These are phyloP conservation scores for Cystobasidium onofrii DNA, from an alignment of 768 basidiomycete species.

Conservation along the genomic window DNA sequence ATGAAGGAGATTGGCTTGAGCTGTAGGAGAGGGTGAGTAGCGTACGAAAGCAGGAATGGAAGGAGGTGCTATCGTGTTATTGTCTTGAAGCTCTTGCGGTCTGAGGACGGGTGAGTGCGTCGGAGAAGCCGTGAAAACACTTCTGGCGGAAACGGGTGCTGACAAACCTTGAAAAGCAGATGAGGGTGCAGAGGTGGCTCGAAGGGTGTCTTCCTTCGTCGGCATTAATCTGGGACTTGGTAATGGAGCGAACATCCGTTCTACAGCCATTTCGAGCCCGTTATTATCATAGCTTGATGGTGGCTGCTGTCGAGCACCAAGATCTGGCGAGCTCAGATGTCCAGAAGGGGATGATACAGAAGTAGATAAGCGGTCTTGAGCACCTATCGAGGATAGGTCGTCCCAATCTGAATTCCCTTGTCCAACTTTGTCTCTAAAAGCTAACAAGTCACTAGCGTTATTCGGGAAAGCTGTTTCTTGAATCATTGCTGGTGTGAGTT, in stretches of 20 bases:
- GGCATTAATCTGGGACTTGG: constrained; percentile 5
- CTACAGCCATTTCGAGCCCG: constrained; percentile 27
- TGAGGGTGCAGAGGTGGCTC: background rate
- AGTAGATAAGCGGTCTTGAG: background rate
- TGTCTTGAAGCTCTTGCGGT: background rate
- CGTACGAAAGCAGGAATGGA: background rate
- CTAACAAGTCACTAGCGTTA: background rate
- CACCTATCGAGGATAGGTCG: constrained; percentile 3
- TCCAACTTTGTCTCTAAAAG: constrained; percentile 14
- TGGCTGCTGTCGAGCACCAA: background rate
- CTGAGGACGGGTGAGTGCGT: background rate
- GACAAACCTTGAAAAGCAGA: background rate
- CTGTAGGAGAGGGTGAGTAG: constrained; percentile 10
- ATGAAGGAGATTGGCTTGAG: background rate
- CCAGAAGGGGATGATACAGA: background rate
- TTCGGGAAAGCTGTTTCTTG: background rate
- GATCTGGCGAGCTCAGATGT: background rate
- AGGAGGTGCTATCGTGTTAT: background rate
- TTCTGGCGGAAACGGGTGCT: background rate
- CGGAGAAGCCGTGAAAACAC: constrained; percentile 4
- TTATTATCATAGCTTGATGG: background rate
- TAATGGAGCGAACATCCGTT: constrained; percentile 25
- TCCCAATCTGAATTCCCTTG: constrained; percentile 6
- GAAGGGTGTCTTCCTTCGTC: background rate
- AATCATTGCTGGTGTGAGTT: background rate